Base-by-base conservation (phyloP, 106 monocot species). In the Dioscorea alata region DNA sequence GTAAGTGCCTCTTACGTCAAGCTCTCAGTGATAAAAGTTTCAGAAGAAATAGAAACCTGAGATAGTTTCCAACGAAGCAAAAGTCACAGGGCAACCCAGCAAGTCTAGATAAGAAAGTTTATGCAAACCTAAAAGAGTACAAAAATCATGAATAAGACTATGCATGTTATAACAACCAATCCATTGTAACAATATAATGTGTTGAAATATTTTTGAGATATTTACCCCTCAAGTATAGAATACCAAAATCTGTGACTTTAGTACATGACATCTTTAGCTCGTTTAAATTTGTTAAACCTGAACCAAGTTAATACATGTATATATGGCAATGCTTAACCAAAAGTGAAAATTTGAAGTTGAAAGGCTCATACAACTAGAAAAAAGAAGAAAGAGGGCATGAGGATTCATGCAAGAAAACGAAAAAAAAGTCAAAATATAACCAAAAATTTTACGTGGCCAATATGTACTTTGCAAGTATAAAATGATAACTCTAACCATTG, bases 51-150 rank as follows among this genome's bases (percentile, higher is more conserved):
- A 42, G 60, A 24, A 17, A 99, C 99, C 99, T 88, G 93, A 87
- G 68, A 99, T 82, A 75, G 54, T 79, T 57, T 77, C 80, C 81
- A 99, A 67, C 60, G 87, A 90, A 69, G 81, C 83, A 76, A 83
- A 81, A 72, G 99, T 93, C 5, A 99, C 79, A 28, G 74, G 85
- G 63, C 93, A 99, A 59, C 99, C 99, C 71, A 90, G 93, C 85
- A 99, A 81, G 76, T 99, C 86, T 64, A 99, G 71, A 48, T 80
- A 72, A 54, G 68, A 58, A 69, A 99, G 85, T 63, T 99, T 83
- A 22, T 63, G 59, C 63, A 99, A 78, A 71, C 78, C 99, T 99
- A 79, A 20, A 71, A 57, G 25, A 16, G 9, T 18, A 8, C 3
- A 68, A 18, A 69, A 20, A 18, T 21, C 7, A 48, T 5, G 50